Base-by-base conservation (phyloP, 139 green algal genomes). In the Auxenochlorella pyrenoidosa region DNA sequence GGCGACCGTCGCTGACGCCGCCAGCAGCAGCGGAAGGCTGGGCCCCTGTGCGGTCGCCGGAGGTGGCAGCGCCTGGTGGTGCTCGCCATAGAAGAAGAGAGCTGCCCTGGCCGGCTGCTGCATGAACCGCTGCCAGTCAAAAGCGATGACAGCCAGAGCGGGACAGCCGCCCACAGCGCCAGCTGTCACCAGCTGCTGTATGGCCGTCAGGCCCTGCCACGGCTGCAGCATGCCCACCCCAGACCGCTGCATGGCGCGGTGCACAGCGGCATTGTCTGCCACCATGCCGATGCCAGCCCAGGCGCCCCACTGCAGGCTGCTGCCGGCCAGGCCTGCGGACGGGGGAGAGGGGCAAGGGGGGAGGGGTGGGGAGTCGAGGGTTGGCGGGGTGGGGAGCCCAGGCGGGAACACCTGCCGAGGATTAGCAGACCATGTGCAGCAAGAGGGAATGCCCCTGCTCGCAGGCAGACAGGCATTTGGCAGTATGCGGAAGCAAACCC, bases 161-260 rank as follows among this genome's bases (percentile, higher is more conserved):
- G 75, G 30, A 63, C 32, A 2, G 2, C 32, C 2, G 1, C 30
- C 28, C 1, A 21, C 40, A 10, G 44, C 6, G 16, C 12, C 40
- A 51, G 28, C 79, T 19, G 75, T 60, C 5, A 65, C 15, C 65
- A 63, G 78, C n/a, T 38, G 76, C 38, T 70, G 81, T 34, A 96
- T 54, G 30, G 85, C 91, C 10, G 66, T 51, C 40, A 97, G 54
- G 3, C 93, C 94, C 10, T 88, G 72, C 5, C 70, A 38, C 0
- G 96, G 91, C 40, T 89, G 76, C 72, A 98, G 76, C 38, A 93
- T 89, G 10, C 91, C 91, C 76, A 97, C 89, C 21, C 96, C 96
- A 2, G 94, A 92, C 2, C 94, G 89, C 72, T 93, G 54, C 86
- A 93, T 91, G 54, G 90, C 92, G 0, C 51, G n/a, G 28, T 86